Percentiles rank a stretch among this genome's conserved stretches.
Conservation (phyloP, 192 early-diverging fungal genomes). For the Allomyces macrogynus region DNA sequence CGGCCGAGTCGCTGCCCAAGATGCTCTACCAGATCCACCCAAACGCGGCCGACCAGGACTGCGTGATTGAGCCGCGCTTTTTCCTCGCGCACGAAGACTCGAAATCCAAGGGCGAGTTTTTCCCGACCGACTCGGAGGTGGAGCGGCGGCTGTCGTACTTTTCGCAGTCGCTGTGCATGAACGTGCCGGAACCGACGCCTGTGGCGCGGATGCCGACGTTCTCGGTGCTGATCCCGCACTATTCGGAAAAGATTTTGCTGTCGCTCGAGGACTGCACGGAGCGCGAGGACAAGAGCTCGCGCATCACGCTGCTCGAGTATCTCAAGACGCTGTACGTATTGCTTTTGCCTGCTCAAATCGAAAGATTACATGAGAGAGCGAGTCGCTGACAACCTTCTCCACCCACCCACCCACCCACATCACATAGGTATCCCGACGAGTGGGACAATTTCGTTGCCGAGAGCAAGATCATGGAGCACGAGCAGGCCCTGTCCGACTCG, state of each 20-base stretch:
- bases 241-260: not conserved
- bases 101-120: not conserved
- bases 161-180: not conserved
- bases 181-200: not conserved
- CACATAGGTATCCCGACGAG: constrained; percentile 25
- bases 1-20: constrained; percentile 49
- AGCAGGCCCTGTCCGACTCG: constrained; percentile 19
- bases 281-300: not conserved
- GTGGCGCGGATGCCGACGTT: not conserved
- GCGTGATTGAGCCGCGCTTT: not conserved
- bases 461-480: constrained; percentile 55
- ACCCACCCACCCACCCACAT: no score
- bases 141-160: not conserved
- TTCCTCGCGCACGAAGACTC: not conserved
- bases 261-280: not conserved
- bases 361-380: no score
- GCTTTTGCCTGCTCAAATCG: no score
- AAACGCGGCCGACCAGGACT: no score
- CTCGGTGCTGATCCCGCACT: not conserved
- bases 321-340: not conserved
- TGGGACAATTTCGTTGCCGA: constrained; percentile 77
- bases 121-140: not conserved
- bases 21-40: constrained; percentile 38
- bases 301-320: not conserved
- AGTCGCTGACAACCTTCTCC: no score